Evolutionary conservation across 768 basidiomycete species (phyloP).

Genomic region (Gloeophyllum trabeum): DNA sequence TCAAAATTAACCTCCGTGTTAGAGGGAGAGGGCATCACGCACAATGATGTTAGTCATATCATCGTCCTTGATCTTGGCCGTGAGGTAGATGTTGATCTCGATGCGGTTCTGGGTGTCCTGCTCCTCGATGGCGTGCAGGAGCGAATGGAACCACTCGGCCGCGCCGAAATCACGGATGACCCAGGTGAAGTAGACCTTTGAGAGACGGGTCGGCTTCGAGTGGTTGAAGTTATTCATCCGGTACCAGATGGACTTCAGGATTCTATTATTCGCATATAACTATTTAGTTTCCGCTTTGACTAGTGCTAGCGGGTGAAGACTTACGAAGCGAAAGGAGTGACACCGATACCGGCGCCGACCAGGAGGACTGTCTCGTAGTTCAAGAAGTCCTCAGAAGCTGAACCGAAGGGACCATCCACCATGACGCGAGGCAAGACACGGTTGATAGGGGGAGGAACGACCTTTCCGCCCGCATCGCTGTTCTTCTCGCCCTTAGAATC

Average conservation of each 20-base stretch:
- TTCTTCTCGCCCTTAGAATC: constrained; percentile 39
- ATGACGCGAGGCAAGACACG: constrained; percentile 81
- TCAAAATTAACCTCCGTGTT: background rate
- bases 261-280: constrained; percentile 29
- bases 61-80: constrained; percentile 83
- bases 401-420: constrained; percentile 95
- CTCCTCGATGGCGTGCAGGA: constrained; percentile 87
- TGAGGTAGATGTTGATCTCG: constrained; percentile 92
- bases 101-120: constrained; percentile 80
- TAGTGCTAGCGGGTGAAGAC: constrained; percentile 20
- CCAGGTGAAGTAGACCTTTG: constrained; percentile 92
- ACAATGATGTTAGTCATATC: constrained; percentile 92
- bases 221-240: constrained; percentile 82
- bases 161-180: constrained; percentile 88
- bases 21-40: constrained; percentile 12
- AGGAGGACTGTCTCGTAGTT: constrained; percentile 84
- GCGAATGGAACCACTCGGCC: constrained; percentile 91
- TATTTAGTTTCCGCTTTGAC: background rate
- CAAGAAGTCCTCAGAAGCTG: constrained; percentile 83
- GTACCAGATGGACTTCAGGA: constrained; percentile 90
- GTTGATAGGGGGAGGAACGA: constrained; percentile 57
- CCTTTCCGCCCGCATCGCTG: constrained; percentile 41
- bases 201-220: constrained; percentile 68
- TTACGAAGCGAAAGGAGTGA: constrained; percentile 92
- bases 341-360: constrained; percentile 92